Percentiles rank a stretch among this genome's conserved stretches.
Evolutionary conservation across 352 stramenopile genomes (phyloP).

Genomic region (Thalassiosira hispida): DNA sequence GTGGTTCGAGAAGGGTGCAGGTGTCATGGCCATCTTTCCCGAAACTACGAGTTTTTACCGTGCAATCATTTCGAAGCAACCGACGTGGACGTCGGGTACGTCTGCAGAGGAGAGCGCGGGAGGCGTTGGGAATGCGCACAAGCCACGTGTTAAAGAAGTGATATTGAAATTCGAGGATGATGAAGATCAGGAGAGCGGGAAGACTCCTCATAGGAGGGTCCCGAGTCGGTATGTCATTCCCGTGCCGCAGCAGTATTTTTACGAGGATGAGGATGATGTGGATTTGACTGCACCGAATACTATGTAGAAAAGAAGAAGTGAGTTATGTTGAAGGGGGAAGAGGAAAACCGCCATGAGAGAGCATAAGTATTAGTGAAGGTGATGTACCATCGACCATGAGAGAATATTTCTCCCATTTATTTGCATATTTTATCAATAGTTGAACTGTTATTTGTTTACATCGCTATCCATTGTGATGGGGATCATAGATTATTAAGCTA

Average conservation of each 20-base stretch:
- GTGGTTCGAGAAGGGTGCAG: constrained; percentile 90
- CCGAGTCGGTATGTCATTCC: constrained; percentile 94
- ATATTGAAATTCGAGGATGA: constrained; percentile 97
- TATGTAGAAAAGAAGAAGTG: constrained; percentile 1
- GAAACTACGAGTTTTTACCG: constrained; percentile 97
- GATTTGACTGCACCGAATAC: constrained; percentile 61
- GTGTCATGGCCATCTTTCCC: constrained; percentile 97
- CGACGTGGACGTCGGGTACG: constrained; percentile 84
- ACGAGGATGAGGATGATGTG: constrained; percentile 84
- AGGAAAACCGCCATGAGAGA: not conserved
- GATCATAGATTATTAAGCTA: too few species aligned
- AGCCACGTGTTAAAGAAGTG: constrained; percentile 88
- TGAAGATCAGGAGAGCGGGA: constrained; percentile 92
- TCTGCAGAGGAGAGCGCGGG: constrained; percentile 36
- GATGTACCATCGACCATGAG: not conserved
- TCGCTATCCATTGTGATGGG: too few species aligned
- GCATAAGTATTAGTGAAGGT: not conserved
- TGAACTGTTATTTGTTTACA: too few species aligned
- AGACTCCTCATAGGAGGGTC: constrained; percentile 91
- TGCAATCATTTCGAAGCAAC: constrained; percentile 90
- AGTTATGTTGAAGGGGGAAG: not conserved
- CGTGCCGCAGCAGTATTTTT: constrained; percentile 81
- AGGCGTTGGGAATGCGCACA: constrained; percentile 30
- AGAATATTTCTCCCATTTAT: not conserved
- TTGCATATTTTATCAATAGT: too few species aligned